Evolutionary conservation across 345 rosid species (phyloP).

Genomic region (Corchorus olitorius): DNA sequence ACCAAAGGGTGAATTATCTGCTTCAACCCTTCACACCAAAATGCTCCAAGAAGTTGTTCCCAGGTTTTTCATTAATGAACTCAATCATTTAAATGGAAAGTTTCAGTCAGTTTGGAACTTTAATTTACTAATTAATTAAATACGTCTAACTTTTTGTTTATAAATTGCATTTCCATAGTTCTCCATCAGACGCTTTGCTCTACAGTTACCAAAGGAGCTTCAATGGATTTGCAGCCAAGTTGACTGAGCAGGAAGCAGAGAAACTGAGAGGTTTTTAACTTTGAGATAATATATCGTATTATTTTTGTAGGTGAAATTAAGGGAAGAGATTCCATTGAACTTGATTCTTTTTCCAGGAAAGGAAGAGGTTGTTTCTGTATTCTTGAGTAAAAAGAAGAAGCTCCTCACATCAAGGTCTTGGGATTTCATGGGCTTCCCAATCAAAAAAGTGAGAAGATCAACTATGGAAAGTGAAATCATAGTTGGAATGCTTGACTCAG

Average conservation of each 20-base stretch:
- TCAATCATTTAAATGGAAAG: background rate
- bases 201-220: slow-evolving; percentile 52
- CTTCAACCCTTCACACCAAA: slow-evolving; percentile 38
- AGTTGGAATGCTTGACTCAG: slow-evolving; percentile 55
- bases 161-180: slow-evolving; percentile 26
- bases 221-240: slow-evolving; percentile 60
- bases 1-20: slow-evolving; percentile 39
- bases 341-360: slow-evolving; percentile 26
- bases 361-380: slow-evolving; percentile 58
- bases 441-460: slow-evolving; percentile 31
- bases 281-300: background rate
- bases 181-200: slow-evolving; percentile 40
- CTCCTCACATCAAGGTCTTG: slow-evolving; percentile 61
- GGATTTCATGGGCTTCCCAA: slow-evolving; percentile 58
- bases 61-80: slow-evolving; percentile 19
- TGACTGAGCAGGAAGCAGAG: slow-evolving; percentile 37
- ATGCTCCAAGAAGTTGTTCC: slow-evolving; percentile 46
- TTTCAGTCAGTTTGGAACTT: background rate
- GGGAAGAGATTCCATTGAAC: background rate
- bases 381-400: slow-evolving; percentile 41
- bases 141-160: background rate
- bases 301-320: background rate
- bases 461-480: slow-evolving; percentile 40
- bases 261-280: slow-evolving; percentile 29
- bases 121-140: background rate